Percentiles rank a stretch among this genome's conserved stretches.
These are phyloP conservation scores for Helicostylum pulchrum DNA, from an alignment of 192 early-diverging fungal genomes.

Conservation along the genomic window DNA sequence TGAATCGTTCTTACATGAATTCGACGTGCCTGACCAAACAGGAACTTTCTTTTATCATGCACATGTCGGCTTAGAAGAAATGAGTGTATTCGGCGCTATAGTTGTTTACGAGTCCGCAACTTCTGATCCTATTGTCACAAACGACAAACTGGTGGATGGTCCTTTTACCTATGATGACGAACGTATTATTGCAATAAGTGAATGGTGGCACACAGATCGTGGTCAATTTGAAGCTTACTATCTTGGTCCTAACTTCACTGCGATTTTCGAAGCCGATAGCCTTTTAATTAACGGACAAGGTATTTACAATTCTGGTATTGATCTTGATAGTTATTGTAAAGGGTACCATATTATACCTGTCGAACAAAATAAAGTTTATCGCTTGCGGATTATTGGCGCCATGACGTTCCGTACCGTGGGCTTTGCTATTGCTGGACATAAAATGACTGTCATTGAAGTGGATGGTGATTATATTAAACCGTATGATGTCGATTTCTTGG, in stretches of 20 bases:
- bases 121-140: not conserved
- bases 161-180: constrained; percentile 40
- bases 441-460: constrained; percentile 45
- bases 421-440: constrained; percentile 40
- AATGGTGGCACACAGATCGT: constrained; percentile 42
- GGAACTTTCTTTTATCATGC: constrained; percentile 45
- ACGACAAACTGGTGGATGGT: not conserved
- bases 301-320: not conserved
- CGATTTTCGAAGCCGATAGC: not conserved
- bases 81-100: not conserved
- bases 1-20: constrained; percentile 40
- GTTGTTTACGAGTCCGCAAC: constrained; percentile 15
- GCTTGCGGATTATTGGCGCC: constrained; percentile 41
- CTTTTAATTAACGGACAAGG: constrained; percentile 15
- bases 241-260: not conserved
- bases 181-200: constrained; percentile 19
- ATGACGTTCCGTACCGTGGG: constrained; percentile 36
- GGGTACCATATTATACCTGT: constrained; percentile 23
- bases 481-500: constrained; percentile 33
- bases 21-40: constrained; percentile 34
- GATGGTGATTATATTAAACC: constrained; percentile 45
- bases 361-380: constrained; percentile 24
- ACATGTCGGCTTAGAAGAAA: constrained; percentile 19
- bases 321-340: not conserved
- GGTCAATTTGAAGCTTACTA: constrained; percentile 8